Conservation (phyloP, 306 rosid species). For the Adenanthera pavonina region DNA sequence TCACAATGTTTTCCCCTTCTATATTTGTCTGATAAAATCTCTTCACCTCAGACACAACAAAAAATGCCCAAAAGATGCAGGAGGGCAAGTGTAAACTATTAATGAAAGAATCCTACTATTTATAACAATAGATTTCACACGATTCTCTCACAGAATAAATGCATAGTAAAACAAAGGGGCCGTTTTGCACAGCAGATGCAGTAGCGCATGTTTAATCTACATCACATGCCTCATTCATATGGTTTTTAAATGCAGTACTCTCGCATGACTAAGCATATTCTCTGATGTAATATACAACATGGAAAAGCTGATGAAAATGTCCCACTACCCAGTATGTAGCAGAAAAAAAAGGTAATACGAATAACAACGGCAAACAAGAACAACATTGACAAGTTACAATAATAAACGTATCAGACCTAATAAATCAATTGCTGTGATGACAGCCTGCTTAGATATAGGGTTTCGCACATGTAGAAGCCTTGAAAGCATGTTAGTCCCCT, state of each 20-base stretch:
- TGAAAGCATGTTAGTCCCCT: conserved; percentile 97
- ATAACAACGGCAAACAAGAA: conserved; percentile 19
- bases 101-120: background rate
- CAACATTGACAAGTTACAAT: conserved; percentile 2
- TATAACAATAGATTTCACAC: background rate
- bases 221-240: background rate
- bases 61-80: background rate
- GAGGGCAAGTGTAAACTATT: background rate
- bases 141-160: background rate
- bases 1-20: background rate
- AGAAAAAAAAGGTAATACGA: conserved; percentile 2
- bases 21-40: background rate
- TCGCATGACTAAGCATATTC: background rate
- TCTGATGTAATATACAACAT: background rate
- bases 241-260: background rate
- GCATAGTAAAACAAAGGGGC: background rate
- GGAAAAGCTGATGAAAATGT: background rate
- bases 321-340: background rate
- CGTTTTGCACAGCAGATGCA: background rate
- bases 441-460: conserved; percentile 96
- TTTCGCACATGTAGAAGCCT: conserved; percentile 91
- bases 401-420: conserved; percentile 62
- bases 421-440: conserved; percentile 93
- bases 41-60: background rate
- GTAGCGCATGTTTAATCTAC: background rate